Evolutionary conservation across 2,329 filamentous ascomycete genomes (phyloP).

Genomic region (Epichloe amarillans): DNA sequence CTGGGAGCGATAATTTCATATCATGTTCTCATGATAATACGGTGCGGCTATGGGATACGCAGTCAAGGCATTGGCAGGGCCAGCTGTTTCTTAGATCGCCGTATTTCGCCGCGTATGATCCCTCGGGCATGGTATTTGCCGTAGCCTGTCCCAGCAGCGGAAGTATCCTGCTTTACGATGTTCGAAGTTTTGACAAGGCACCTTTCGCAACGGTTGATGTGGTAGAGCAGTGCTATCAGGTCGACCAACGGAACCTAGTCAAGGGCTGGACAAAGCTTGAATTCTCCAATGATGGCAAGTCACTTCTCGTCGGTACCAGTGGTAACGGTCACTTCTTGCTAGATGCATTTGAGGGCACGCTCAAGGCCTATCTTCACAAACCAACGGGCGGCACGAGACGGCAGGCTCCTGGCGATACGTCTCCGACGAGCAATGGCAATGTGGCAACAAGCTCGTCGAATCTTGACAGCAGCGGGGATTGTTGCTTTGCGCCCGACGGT

Average conservation of each 20-base stretch:
- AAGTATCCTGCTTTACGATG: conserved; percentile 77
- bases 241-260: conserved; percentile 43
- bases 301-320: conserved; percentile 70
- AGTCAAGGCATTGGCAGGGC: conserved; percentile 67
- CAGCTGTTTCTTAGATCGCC: conserved; percentile 69
- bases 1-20: conserved; percentile 79
- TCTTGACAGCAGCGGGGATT: conserved; percentile 57
- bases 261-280: conserved; percentile 81
- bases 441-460: conserved; percentile 22
- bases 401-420: conserved; percentile 38
- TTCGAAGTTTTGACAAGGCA: conserved; percentile 83
- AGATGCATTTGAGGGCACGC: conserved; percentile 76
- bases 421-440: conserved; percentile 11
- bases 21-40: conserved; percentile 87
- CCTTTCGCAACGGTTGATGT: conserved; percentile 83
- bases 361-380: conserved; percentile 60
- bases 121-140: conserved; percentile 82
- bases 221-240: conserved; percentile 35
- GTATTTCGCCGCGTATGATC: conserved; percentile 79
- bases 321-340: conserved; percentile 78
- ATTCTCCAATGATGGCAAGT: conserved; percentile 92
- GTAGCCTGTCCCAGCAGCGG: conserved; percentile 72
- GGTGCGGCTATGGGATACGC: conserved; percentile 79
- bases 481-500: conserved; percentile 81
- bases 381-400: conserved; percentile 40